Evolutionary conservation across 208 protist species (phyloP).

Genomic region (Kentomonas sorsogonicus): DNA sequence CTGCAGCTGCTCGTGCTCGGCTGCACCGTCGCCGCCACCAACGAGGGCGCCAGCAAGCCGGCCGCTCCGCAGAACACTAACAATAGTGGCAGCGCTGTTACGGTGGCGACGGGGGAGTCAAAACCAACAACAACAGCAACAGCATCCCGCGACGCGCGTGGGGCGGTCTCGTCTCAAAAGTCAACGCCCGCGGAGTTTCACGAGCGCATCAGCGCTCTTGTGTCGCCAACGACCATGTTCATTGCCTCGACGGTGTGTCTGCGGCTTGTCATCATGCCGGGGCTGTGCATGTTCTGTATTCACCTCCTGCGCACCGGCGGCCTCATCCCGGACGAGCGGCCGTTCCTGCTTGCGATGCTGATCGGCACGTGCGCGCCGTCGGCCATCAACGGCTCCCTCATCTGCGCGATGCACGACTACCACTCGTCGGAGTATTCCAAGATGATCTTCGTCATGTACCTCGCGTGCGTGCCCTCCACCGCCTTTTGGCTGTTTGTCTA

Average conservation of each 20-base stretch:
- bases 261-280: slow-evolving; percentile 49
- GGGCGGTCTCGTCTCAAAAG: no score
- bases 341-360: slow-evolving; percentile 59
- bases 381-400: slow-evolving; percentile 60
- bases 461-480: slow-evolving; percentile 39
- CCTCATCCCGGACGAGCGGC: slow-evolving; percentile 40
- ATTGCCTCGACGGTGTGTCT: slow-evolving; percentile 10
- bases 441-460: slow-evolving; percentile 70
- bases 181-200: no score
- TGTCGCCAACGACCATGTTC: slow-evolving; percentile 23
- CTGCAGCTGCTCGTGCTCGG: slow-evolving; percentile 60
- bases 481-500: slow-evolving; percentile 46
- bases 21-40: slow-evolving; percentile 27
- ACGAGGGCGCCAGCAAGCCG: not conserved
- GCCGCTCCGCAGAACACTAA: no score
- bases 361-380: slow-evolving; percentile 50
- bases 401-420: slow-evolving; percentile 62
- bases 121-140: no score
- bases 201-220: slow-evolving; percentile 10
- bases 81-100: no score
- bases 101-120: no score
- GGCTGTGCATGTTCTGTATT: slow-evolving; percentile 40
- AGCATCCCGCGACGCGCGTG: no score
- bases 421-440: slow-evolving; percentile 48
- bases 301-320: slow-evolving; percentile 34